Evolutionary conservation across 2,329 filamentous ascomycete species (phyloP).

Genomic region (Colletotrichum sp.): DNA sequence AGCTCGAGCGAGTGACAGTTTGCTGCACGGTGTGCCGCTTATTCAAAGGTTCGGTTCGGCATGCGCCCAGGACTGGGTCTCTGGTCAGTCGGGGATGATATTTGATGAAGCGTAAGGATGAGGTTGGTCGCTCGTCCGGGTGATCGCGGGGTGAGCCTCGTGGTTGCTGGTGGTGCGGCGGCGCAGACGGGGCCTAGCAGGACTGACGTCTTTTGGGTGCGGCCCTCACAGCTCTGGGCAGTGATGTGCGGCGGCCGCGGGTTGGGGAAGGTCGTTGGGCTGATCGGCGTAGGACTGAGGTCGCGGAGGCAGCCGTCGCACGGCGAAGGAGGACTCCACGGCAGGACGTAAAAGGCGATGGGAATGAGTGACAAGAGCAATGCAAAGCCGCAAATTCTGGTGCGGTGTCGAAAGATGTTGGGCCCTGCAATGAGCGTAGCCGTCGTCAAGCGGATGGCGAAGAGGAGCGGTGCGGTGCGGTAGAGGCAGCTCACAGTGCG

Average conservation of each 20-base stretch:
- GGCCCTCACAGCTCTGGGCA: not conserved
- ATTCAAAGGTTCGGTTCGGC: not conserved
- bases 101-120: not conserved
- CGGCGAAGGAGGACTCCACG: not conserved
- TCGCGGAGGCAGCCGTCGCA: not conserved
- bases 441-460: not conserved
- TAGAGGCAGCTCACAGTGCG: not conserved
- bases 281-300: not conserved
- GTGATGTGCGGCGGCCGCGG: slow-evolving; percentile 1
- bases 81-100: not conserved
- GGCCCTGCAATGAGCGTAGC: not conserved
- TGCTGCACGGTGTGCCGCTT: not conserved
- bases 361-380: not conserved
- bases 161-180: not conserved
- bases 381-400: not conserved
- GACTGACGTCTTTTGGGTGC: slow-evolving; percentile 14
- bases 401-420: not conserved
- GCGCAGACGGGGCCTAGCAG: slow-evolving; percentile 6
- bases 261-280: slow-evolving; percentile 9
- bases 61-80: not conserved
- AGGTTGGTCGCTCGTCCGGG: slow-evolving; percentile 8
- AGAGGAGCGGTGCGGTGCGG: not conserved
- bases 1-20: not conserved
- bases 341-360: not conserved
- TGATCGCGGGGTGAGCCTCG: slow-evolving; percentile 13